Evolutionary conservation across 2,329 filamentous ascomycete species (phyloP), one percentile per base, ranked within the genome.

Genomic region (Penicillium hesseltinei): DNA sequence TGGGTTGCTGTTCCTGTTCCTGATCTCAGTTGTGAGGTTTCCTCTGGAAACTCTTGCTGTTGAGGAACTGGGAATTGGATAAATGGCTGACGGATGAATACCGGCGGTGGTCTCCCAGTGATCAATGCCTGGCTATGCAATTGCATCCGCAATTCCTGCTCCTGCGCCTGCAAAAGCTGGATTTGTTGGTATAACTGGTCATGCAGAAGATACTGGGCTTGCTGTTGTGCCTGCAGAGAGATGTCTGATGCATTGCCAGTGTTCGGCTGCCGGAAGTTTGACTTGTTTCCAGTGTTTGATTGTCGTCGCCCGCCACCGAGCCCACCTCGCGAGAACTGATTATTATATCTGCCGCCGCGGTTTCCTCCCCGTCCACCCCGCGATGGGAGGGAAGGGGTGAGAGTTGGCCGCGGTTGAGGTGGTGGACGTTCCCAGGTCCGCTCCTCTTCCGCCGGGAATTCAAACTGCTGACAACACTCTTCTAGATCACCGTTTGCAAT

Each of bases 401-500:
- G 74, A 7, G 82, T 76, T 2, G 82, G 81, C 59, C 81, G 81
- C 7, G 84, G 81, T 65, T 85, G 84, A 0, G 80, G 80, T 17
- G 80, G 73, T 7, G 83, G 81, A 61, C 80, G 80, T 67, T 85
- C 82, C 73, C 84, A 86, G 29, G 77, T 74, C 25, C 74, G 75
- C 60, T 82, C 80, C 67, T 95, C 92, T 71, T 95, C 90, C 54
- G 90, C 89, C 4, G 94, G 94, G 67, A 89, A 97, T 56, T 90
- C 86, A 69, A 88, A 99, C 71, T 93, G 85, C 71, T 95, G 90
- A 73, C 92, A 97, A 71, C 89, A 92, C 67, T 91, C 87, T 5
- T 87, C 84, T 44, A 99, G 81, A 66, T 94, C 91, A 23, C 86
- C 90, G 51, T 89, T 84, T 2, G 89, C 86, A 19, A 97, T 84